Evolutionary conservation across 495 filamentous ascomycete species (phyloP).

Genomic region (Talaromyces liani): DNA sequence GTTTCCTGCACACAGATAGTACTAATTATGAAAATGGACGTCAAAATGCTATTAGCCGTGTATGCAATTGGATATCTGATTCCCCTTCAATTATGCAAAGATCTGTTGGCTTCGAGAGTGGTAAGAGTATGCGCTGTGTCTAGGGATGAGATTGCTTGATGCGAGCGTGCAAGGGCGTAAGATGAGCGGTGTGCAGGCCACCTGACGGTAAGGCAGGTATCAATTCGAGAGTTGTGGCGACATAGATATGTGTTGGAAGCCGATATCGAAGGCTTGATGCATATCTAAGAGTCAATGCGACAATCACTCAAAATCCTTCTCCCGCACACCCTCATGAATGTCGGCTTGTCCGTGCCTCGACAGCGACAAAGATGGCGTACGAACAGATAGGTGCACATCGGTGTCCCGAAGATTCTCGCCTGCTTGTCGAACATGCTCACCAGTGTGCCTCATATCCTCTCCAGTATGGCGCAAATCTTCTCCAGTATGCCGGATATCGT

Average conservation of each 20-base stretch:
- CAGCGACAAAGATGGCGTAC: neutral
- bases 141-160: neutral
- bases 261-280: neutral
- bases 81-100: neutral
- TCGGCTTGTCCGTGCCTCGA: neutral
- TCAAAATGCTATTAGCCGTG: neutral
- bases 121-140: neutral
- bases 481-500: neutral
- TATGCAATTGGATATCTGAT: neutral
- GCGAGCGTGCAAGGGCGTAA: neutral
- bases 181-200: neutral
- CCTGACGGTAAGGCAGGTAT: neutral
- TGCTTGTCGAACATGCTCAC: constrained; percentile 5
- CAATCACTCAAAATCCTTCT: constrained; percentile 3
- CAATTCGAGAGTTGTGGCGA: neutral
- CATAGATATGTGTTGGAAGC: too few species aligned
- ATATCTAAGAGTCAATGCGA: neutral
- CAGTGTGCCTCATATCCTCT: neutral
- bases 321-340: neutral
- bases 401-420: constrained; percentile 4
- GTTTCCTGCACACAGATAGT: neutral
- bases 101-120: neutral
- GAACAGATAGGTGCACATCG: neutral
- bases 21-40: neutral
- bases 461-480: constrained; percentile 4